Percentiles rank a stretch among this genome's conserved stretches.
Evolutionary conservation across 2,329 filamentous ascomycete species (phyloP).

Genomic region (Chaetothyriales sp.): DNA sequence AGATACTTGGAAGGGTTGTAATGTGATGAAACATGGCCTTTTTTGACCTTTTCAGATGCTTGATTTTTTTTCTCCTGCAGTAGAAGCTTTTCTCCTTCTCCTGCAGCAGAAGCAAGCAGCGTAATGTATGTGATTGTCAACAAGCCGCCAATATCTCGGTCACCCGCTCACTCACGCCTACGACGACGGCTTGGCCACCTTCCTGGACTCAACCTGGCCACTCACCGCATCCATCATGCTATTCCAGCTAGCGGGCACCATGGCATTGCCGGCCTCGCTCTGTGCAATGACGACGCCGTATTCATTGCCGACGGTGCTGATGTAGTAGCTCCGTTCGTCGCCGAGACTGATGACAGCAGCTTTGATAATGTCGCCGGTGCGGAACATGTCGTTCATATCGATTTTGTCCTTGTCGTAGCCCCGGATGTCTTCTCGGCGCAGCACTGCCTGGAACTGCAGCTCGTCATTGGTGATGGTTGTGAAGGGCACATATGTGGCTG

Average conservation of each 20-base stretch:
- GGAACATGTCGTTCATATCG: slow-evolving; percentile 77
- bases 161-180: slow-evolving; percentile 22
- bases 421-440: slow-evolving; percentile 78
- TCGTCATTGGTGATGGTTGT: slow-evolving; percentile 45
- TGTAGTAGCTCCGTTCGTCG: slow-evolving; percentile 88
- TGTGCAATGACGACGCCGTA: slow-evolving; percentile 75
- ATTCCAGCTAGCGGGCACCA: slow-evolving; percentile 91
- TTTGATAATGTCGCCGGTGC: slow-evolving; percentile 81
- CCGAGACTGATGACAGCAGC: slow-evolving; percentile 82
- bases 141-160: not conserved
- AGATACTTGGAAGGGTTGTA: slow-evolving; percentile 26
- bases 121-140: not conserved
- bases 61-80: too few relatives aligned
- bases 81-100: not conserved
- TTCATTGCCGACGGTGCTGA: slow-evolving; percentile 83
- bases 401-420: slow-evolving; percentile 94
- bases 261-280: slow-evolving; percentile 74
- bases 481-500: slow-evolving; percentile 9
- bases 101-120: too few relatives aligned
- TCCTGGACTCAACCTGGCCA: slow-evolving; percentile 62
- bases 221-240: slow-evolving; percentile 79
- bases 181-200: slow-evolving; percentile 83
- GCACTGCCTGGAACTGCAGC: slow-evolving; percentile 60
- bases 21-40: too few relatives aligned
- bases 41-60: too few relatives aligned